Conservation (phyloP, 1,139 yeast species). For the Insectozyma bohioensis region DNA sequence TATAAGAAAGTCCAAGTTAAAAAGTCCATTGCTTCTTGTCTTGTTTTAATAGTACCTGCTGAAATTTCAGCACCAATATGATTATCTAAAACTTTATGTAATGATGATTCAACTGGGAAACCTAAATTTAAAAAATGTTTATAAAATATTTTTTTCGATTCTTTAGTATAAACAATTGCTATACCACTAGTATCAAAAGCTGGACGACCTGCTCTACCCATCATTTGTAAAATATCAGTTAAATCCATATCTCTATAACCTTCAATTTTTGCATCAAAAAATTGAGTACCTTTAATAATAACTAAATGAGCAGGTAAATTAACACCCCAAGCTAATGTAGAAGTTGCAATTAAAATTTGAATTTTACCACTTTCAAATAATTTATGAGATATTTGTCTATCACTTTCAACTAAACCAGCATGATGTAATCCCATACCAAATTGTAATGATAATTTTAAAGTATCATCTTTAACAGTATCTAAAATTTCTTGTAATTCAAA, state of each 20-base stretch:
- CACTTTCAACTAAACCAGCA: slow-evolving; percentile 93
- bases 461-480: slow-evolving; percentile 79
- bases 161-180: slow-evolving; percentile 92
- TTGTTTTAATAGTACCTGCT: slow-evolving; percentile 76
- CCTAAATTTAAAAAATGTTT: slow-evolving; percentile 94
- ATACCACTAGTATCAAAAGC: slow-evolving; percentile 95
- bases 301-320: slow-evolving; percentile 94
- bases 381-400: slow-evolving; percentile 83
- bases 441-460: slow-evolving; percentile 77
- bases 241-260: slow-evolving; percentile 86
- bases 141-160: slow-evolving; percentile 86
- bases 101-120: slow-evolving; percentile 94
- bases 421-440: slow-evolving; percentile 98
- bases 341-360: slow-evolving; percentile 89
- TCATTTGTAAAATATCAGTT: slow-evolving; percentile 88
- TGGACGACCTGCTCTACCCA: slow-evolving; percentile 97
- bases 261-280: slow-evolving; percentile 78
- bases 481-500: slow-evolving; percentile 66
- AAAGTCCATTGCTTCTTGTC: slow-evolving; percentile 91
- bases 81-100: slow-evolving; percentile 89
- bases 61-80: slow-evolving; percentile 97
- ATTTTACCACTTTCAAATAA: slow-evolving; percentile 82
- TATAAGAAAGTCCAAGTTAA: slow-evolving; percentile 93
- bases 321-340: slow-evolving; percentile 97
- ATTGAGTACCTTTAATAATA: slow-evolving; percentile 90